Base-by-base conservation (phyloP, 2,329 filamentous ascomycete genomes). In the Aspergillus ibericus region DNA sequence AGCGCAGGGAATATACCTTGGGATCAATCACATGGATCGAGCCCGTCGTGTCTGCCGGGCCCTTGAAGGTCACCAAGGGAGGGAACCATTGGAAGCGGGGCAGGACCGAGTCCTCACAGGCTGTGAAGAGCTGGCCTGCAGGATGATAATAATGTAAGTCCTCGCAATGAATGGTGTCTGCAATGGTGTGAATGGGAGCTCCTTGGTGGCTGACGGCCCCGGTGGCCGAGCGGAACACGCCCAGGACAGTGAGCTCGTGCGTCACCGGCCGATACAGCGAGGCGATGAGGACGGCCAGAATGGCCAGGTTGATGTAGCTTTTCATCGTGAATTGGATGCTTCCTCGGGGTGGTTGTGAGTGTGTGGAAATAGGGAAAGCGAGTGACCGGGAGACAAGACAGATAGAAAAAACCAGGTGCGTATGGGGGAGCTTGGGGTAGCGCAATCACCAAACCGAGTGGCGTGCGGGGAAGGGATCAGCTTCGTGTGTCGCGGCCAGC, bases 91-190 rank as follows among this genome's bases (percentile, higher is more conserved):
- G 64, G 44, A 79, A 80, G 0, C 84, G 74, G 0, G 72, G 72
- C 0, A 67, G 63, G 4, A 68, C 63, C 1, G 72, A 67, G 35
- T 81, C 82, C 46, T 85, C 80, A 62, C 85, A 88, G 0, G 84
- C 84, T 0, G 83, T 80, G 64, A 85, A 88, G 1, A 88, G 69
- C 7, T 78, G 58, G 0, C 79, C 76, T 15, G 79, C 81, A 0
- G 77, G 68, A 1, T 67, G 66, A 60, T 87, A 80, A 56, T 84
- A 78, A 64, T 88, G 84, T 3, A 88, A 49, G 60, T 88, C 85
- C 63, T 88, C 86, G 65, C 85, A 87, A 15, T 83, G 77, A 2
- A 76, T 68, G 0, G 85, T 87, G 60, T 84, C 81, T 0, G 77
- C 69, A 9, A 88, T 82, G 9, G 66, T 60, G 5, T 77, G 63